Percentiles rank a stretch among this genome's conserved stretches.
Evolutionary conservation across 2,329 filamentous ascomycete genomes (phyloP).

Genomic region (Apiospora phragmitis): DNA sequence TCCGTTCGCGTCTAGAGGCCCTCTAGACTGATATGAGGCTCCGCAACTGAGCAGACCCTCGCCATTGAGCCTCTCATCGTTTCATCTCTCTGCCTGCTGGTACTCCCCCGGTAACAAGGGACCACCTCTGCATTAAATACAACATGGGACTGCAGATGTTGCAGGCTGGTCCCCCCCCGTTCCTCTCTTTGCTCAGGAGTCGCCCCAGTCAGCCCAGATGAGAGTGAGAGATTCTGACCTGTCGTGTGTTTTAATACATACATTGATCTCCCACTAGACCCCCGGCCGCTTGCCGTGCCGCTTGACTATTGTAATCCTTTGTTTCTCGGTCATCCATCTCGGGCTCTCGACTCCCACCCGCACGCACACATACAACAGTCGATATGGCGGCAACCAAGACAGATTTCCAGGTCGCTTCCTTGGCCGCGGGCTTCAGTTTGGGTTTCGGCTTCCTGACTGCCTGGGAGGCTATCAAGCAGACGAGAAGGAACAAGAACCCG

Average conservation of each 20-base stretch:
- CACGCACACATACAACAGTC: background rate
- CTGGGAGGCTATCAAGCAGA: conserved; percentile 19
- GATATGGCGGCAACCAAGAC: background rate
- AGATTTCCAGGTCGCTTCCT: conserved; percentile 15
- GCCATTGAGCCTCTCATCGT: background rate
- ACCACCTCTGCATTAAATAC: background rate
- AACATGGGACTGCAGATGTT: background rate
- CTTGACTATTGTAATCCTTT: background rate
- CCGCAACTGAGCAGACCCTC: background rate
- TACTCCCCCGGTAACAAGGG: background rate
- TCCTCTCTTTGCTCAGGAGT: background rate
- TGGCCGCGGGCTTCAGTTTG: conserved; percentile 16
- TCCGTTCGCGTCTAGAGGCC: conserved; percentile 3
- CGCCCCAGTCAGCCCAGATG: background rate
- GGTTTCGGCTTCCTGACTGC: conserved; percentile 16
- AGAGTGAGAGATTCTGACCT: background rate
- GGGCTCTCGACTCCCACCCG: background rate
- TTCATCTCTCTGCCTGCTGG: background rate
- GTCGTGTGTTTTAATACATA: background rate
- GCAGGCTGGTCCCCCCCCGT: background rate
- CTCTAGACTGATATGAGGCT: conserved; percentile 1
- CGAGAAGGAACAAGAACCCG: conserved; percentile 13
- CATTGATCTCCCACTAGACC: background rate
- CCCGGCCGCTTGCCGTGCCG: background rate
- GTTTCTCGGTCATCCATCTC: background rate